These are phyloP conservation scores for Fraxinus nigra DNA, from an alignment of 305 asterid species.

Conservation along the genomic window DNA sequence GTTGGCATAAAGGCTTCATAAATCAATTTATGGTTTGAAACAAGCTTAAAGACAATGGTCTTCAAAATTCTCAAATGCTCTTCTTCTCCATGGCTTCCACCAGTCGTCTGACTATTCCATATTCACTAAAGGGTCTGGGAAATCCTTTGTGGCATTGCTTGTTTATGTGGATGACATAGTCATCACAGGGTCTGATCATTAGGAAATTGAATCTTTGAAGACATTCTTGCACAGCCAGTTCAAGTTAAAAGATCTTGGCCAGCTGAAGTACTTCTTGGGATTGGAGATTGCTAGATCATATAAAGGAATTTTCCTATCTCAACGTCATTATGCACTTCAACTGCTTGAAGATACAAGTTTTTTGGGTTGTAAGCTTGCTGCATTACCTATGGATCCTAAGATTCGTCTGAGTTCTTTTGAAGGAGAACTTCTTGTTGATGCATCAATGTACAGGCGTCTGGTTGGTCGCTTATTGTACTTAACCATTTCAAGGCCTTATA, in stretches of 20 bases:
- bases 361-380: not conserved
- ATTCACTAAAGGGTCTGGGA: too few species aligned
- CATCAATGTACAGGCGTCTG: not conserved
- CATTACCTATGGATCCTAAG: not conserved
- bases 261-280: not conserved
- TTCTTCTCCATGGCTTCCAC: too few species aligned
- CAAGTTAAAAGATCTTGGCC: not conserved
- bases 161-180: not conserved
- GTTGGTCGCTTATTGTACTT: not conserved
- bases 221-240: too few species aligned
- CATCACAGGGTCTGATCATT: not conserved
- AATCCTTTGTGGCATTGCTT: not conserved
- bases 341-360: not conserved
- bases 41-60: too few species aligned
- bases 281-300: not conserved
- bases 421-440: not conserved
- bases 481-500: not conserved
- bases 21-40: too few species aligned
- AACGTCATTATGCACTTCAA: not conserved
- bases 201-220: not conserved
- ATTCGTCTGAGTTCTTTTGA: not conserved
- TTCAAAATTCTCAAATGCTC: too few species aligned
- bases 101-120: not conserved
- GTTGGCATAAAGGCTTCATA: too few species aligned
- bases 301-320: not conserved